A percentile compares a stretch with the other conserved stretches of the same genome.
Conservation (phyloP, 2,329 filamentous ascomycete species). For the Hypoxylon sp. region DNA sequence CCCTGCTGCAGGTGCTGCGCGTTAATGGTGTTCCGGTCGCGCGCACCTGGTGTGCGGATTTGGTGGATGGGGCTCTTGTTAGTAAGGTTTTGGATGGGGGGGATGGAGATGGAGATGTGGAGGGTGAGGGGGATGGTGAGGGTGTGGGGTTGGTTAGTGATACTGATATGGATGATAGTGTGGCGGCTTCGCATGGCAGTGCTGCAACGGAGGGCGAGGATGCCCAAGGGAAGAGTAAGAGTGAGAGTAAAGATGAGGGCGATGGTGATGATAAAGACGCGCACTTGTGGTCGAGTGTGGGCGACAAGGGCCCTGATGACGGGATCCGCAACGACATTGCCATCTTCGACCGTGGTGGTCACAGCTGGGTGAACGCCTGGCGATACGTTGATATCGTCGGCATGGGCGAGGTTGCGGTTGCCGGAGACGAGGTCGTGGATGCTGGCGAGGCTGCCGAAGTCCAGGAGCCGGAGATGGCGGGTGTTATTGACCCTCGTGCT, state of each 20-base stretch:
- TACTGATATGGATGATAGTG: not conserved
- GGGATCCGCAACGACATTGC: slow-evolving; percentile 57
- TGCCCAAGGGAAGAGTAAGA: slow-evolving; percentile 48
- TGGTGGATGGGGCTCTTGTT: slow-evolving; percentile 56
- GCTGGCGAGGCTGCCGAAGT: slow-evolving; percentile 36
- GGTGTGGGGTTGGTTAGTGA: not conserved
- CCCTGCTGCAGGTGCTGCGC: slow-evolving; percentile 65
- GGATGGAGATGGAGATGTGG: not conserved
- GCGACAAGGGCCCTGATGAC: slow-evolving; percentile 32
- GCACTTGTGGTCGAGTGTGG: slow-evolving; percentile 19
- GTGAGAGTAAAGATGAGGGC: not conserved
- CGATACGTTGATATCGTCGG: slow-evolving; percentile 62
- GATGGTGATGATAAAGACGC: not conserved
- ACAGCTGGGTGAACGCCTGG: slow-evolving; percentile 57
- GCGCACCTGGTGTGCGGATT: slow-evolving; percentile 58
- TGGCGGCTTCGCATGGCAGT: slow-evolving; percentile 31
- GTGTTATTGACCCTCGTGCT: slow-evolving; percentile 47
- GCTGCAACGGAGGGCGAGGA: slow-evolving; percentile 35
- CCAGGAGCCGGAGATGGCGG: slow-evolving; percentile 49
- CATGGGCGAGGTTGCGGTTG: slow-evolving; percentile 50
- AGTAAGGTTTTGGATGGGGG: slow-evolving; percentile 47
- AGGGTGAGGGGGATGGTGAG: not conserved
- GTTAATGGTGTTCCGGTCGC: slow-evolving; percentile 58
- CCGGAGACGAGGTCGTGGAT: slow-evolving; percentile 8
- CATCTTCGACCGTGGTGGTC: slow-evolving; percentile 58